phyloP scores from a whole-genome alignment of 805 yeast species.

The Candida vaughaniae region DNA sequence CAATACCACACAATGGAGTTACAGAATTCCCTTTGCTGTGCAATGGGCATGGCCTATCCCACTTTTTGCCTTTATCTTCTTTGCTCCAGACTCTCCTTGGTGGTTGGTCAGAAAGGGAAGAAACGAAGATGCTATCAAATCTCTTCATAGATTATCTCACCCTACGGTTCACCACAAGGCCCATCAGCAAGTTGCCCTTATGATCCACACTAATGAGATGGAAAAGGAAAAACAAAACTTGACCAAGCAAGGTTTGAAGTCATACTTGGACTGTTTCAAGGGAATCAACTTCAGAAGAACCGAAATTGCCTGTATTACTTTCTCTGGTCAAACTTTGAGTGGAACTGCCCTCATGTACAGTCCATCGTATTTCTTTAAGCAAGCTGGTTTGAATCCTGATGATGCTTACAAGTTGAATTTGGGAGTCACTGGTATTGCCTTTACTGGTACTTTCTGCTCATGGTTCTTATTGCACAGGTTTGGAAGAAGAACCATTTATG shows the following conservation, averaged over 20 bases:
- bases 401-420: slow-evolving; percentile 29
- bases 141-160: slow-evolving; percentile 33
- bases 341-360: slow-evolving; percentile 47
- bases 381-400: slow-evolving; percentile 43
- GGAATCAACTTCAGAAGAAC: slow-evolving; percentile 50
- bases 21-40: slow-evolving; percentile 53
- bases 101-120: slow-evolving; percentile 47
- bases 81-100: slow-evolving; percentile 60
- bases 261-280: slow-evolving; percentile 45
- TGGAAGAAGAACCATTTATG: slow-evolving; percentile 41
- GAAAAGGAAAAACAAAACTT: slow-evolving; percentile 24
- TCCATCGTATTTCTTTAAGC: slow-evolving; percentile 49
- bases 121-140: slow-evolving; percentile 41
- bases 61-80: slow-evolving; percentile 37
- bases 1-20: slow-evolving; percentile 35
- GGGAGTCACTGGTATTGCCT: slow-evolving; percentile 29
- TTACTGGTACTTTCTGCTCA: slow-evolving; percentile 24
- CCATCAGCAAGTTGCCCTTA: slow-evolving; percentile 15
- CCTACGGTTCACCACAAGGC: slow-evolving; percentile 12
- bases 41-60: slow-evolving; percentile 62
- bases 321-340: slow-evolving; percentile 45
- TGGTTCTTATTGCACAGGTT: slow-evolving; percentile 28
- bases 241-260: slow-evolving; percentile 24
- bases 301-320: slow-evolving; percentile 42
- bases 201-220: slow-evolving; percentile 30